A percentile compares a stretch with the other conserved stretches of the same genome.
Conservation (phyloP, 306 rosid species). For the Delonix regia region DNA sequence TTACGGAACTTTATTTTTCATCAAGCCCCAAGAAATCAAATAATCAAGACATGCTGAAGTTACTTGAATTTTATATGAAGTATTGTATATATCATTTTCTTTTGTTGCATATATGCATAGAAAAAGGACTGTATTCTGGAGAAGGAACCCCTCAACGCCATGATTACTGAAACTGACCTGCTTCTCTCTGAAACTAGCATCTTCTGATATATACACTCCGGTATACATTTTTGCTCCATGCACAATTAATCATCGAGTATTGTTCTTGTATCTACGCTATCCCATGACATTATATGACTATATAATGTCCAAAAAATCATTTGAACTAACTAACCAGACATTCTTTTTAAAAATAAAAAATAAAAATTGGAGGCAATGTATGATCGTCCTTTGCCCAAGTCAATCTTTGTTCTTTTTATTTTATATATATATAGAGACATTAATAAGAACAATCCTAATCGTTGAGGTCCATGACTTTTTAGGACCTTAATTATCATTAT, state of each 20-base stretch:
- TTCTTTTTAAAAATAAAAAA: too few species aligned
- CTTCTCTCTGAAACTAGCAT: neutral
- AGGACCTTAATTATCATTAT: neutral
- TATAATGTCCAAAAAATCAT: neutral
- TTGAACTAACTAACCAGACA: neutral
- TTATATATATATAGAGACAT: neutral
- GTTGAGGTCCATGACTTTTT: neutral
- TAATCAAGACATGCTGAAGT: too few species aligned
- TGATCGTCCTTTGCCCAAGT: neutral
- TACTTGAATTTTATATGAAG: neutral
- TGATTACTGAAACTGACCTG: neutral
- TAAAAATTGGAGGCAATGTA: neutral
- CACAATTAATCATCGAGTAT: neutral
- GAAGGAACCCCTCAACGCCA: neutral
- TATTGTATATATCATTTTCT: too few species aligned
- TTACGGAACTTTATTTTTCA: too few species aligned
- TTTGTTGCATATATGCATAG: too few species aligned
- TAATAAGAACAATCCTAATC: neutral
- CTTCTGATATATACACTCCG: neutral
- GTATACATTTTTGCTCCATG: neutral
- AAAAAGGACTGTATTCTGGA: neutral
- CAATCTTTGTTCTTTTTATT: too few species aligned
- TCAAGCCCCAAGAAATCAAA: too few species aligned
- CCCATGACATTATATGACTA: neutral
- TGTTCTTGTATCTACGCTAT: neutral